Evolutionary conservation across 225 moss, liverwort and hornwort genomes (phyloP).

Genomic region (Ulota crispa): DNA sequence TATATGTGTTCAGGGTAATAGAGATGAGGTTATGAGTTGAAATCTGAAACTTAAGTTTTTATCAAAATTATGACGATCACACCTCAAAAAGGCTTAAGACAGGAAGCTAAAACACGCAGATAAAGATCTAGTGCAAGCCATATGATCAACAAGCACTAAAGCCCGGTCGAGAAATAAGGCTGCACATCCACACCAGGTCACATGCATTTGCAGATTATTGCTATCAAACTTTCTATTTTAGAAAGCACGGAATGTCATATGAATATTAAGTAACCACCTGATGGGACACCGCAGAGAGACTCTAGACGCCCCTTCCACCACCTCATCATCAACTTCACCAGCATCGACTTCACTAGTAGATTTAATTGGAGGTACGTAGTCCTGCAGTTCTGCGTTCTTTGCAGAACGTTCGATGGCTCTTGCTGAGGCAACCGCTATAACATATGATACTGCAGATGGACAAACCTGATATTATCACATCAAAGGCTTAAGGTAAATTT

Average conservation of each 20-base stretch:
- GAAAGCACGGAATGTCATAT: neutral
- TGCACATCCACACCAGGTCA: conserved; percentile 2
- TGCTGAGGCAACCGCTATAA: conserved; percentile 53
- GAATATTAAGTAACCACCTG: conserved; percentile 52
- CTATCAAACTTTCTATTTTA: neutral
- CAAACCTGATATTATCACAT: conserved; percentile 57
- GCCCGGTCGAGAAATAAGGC: conserved; percentile 5
- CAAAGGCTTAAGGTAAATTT: conserved; percentile 31
- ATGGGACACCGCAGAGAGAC: conserved; percentile 92
- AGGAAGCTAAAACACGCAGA: neutral
- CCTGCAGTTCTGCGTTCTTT: conserved; percentile 43
- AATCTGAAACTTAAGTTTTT: neutral
- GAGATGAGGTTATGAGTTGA: conserved; percentile 3
- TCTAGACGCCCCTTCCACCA: conserved; percentile 82
- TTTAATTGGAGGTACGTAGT: conserved; percentile 49
- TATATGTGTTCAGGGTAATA: conserved; percentile 1
- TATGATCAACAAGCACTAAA: neutral
- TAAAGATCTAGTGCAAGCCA: neutral
- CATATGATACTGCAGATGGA: conserved; percentile 52
- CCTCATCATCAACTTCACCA: conserved; percentile 76
- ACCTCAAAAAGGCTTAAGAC: conserved; percentile 1
- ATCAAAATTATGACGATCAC: neutral
- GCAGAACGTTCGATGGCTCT: conserved; percentile 30
- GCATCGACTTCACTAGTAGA: conserved; percentile 28
- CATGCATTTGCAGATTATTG: neutral